phyloP scores from a whole-genome alignment of 441 rosid genomes.

The Omphalea diandra region DNA sequence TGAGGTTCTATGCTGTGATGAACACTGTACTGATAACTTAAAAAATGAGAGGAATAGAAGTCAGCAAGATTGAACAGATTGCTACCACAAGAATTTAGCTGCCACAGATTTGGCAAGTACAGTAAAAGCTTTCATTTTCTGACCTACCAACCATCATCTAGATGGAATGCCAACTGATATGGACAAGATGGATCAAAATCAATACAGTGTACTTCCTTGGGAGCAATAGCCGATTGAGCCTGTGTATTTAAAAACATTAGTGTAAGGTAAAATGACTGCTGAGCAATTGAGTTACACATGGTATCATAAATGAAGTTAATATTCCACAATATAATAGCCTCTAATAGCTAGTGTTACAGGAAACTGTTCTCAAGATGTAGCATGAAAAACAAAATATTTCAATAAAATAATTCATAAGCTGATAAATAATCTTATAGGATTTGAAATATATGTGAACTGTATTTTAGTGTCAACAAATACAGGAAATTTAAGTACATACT shows the following conservation, averaged over 20 bases:
- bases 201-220: constrained; percentile 82
- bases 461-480: not conserved
- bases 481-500: not conserved
- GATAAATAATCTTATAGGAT: not conserved
- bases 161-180: constrained; percentile 87
- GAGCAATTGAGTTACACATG: not conserved
- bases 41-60: not conserved
- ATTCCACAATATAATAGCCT: not conserved
- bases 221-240: constrained; percentile 83
- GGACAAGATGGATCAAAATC: constrained; percentile 79
- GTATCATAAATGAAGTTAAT: not conserved
- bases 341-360: not conserved
- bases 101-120: not conserved
- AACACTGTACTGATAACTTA: not conserved
- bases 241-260: constrained; percentile 30
- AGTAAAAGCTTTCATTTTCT: constrained; percentile 16
- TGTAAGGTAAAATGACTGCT: not conserved
- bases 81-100: not conserved
- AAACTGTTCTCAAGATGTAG: not conserved
- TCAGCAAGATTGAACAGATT: not conserved
- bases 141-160: constrained; percentile 91
- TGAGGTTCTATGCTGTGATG: not conserved
- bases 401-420: not conserved
- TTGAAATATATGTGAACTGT: not conserved
- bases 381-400: too few relatives aligned